These are phyloP conservation scores for Vigna reflexopilosa DNA, from an alignment of 306 rosid genomes.

Conservation along the genomic window DNA sequence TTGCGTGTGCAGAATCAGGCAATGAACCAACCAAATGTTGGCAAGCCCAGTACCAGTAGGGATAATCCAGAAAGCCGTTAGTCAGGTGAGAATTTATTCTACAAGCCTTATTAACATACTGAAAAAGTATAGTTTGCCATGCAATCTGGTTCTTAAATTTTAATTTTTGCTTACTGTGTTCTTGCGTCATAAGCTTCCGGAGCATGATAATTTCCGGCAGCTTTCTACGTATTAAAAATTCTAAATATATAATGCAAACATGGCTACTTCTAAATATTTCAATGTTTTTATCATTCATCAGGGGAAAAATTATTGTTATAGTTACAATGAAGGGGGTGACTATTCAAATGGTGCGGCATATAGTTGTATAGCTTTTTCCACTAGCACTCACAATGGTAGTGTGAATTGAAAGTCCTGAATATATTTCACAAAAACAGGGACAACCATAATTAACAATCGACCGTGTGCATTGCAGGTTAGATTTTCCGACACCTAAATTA, in stretches of 20 bases:
- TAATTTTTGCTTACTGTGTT: constrained; percentile 6
- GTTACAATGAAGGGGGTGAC: constrained; percentile 22
- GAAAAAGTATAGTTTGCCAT: neutral
- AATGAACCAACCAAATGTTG: constrained; percentile 53
- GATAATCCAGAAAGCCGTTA: constrained; percentile 58
- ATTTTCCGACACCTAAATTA: constrained; percentile 31
- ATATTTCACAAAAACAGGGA: constrained; percentile 33
- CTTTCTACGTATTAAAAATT: neutral
- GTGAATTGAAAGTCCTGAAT: constrained; percentile 31
- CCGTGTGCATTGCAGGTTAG: constrained; percentile 68
- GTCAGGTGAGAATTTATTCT: constrained; percentile 54
- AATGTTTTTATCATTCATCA: constrained; percentile 25
- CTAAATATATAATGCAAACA: constrained; percentile 10
- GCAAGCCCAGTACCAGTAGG: constrained; percentile 56
- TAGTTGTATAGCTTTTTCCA: constrained; percentile 40
- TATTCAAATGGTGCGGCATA: constrained; percentile 34
- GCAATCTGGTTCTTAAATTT: constrained; percentile 5
- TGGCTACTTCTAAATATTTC: constrained; percentile 30
- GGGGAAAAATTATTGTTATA: constrained; percentile 34
- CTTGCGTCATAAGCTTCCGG: constrained; percentile 21
- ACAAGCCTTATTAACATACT: neutral
- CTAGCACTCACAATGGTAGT: constrained; percentile 38
- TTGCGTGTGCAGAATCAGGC: constrained; percentile 60
- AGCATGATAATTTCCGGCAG: constrained; percentile 3
- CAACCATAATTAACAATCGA: constrained; percentile 39